phyloP scores from a whole-genome alignment of 2,329 filamentous ascomycete genomes.

The Sporothrix pseudoabietina region DNA sequence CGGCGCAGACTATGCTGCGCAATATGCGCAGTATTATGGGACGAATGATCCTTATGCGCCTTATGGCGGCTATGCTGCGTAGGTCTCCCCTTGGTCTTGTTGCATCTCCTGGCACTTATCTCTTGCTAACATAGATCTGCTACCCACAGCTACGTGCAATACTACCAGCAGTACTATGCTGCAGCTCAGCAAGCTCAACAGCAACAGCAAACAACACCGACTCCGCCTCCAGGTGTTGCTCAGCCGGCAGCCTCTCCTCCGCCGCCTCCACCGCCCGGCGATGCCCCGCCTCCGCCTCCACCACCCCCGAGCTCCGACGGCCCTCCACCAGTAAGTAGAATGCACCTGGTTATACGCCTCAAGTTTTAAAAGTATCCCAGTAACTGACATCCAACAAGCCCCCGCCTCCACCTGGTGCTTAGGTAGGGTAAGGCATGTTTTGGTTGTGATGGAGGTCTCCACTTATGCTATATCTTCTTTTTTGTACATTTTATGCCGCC shows the following conservation, averaged over 20 bases:
- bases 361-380: neutral
- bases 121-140: conserved; percentile 3
- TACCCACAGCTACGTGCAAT: conserved; percentile 59
- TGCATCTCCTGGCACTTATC: neutral
- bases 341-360: neutral
- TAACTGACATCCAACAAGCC: neutral
- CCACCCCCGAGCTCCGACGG: conserved; percentile 57
- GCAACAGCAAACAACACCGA: conserved; percentile 47
- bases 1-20: conserved; percentile 68
- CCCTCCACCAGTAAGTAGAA: conserved; percentile 54
- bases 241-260: conserved; percentile 25
- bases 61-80: conserved; percentile 85
- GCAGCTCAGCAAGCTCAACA: conserved; percentile 57
- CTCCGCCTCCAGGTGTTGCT: conserved; percentile 25
- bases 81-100: conserved; percentile 40
- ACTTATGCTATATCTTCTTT: neutral
- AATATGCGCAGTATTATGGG: conserved; percentile 82
- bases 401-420: neutral
- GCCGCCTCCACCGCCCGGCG: conserved; percentile 53
- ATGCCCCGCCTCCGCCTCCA: conserved; percentile 40
- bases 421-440: too few relatives aligned
- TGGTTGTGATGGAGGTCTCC: neutral
- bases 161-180: conserved; percentile 72
- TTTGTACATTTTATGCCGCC: neutral
- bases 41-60: conserved; percentile 76